A percentile compares a stretch with the other conserved stretches of the same genome.
Evolutionary conservation across 2,329 filamentous ascomycete genomes (phyloP).

Genomic region (Fusarium sp.): DNA sequence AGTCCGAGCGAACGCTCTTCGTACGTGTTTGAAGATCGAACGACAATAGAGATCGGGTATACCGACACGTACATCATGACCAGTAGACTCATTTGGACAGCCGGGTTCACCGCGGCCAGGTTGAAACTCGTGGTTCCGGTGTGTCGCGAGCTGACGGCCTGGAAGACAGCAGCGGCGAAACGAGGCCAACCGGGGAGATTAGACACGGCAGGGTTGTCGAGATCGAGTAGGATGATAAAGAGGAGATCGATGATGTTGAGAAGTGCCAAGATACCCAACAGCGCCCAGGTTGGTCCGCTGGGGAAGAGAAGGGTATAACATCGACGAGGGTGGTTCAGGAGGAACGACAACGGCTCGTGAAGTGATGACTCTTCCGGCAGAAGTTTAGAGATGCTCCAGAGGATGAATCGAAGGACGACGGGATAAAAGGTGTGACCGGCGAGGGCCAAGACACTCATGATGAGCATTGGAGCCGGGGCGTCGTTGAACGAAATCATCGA

Average conservation of each 20-base stretch:
- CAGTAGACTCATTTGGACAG: constrained; percentile 68
- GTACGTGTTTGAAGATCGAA: constrained; percentile 71
- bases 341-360: constrained; percentile 62
- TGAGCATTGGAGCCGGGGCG: constrained; percentile 56
- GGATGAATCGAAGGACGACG: constrained; percentile 66
- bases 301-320: constrained; percentile 74
- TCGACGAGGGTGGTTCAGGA: constrained; percentile 71
- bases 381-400: constrained; percentile 67
- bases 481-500: constrained; percentile 64
- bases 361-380: constrained; percentile 53
- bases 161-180: constrained; percentile 68
- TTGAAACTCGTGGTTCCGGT: constrained; percentile 63
- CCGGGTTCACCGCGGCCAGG: constrained; percentile 62
- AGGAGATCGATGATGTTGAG: constrained; percentile 68
- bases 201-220: constrained; percentile 63
- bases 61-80: constrained; percentile 76
- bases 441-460: constrained; percentile 62
- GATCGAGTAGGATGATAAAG: constrained; percentile 63
- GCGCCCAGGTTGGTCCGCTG: constrained; percentile 68
- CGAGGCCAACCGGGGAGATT: constrained; percentile 58
- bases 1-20: constrained; percentile 72
- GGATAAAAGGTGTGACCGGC: constrained; percentile 69
- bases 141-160: constrained; percentile 63
- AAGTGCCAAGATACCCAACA: constrained; percentile 61
- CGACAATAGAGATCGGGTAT: constrained; percentile 71